Evolutionary conservation across 768 basidiomycete genomes (phyloP).

Genomic region (Boletellus ananas): DNA sequence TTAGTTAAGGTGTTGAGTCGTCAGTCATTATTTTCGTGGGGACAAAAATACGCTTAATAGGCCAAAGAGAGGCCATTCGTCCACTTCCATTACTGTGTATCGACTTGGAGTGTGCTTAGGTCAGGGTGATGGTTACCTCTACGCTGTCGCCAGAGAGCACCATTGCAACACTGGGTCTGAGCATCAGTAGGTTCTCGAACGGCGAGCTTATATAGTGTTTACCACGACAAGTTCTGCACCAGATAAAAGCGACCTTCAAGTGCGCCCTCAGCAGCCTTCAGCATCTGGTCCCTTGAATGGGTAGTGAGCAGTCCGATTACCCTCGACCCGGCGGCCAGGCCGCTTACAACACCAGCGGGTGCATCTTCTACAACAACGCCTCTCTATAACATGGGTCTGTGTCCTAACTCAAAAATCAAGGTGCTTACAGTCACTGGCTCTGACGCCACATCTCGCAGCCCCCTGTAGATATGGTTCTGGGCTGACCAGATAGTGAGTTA

Average conservation of each 20-base stretch:
- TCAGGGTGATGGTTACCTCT: conserved; percentile 27
- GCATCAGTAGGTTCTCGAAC: conserved; percentile 1
- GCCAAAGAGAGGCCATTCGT: too few relatives aligned
- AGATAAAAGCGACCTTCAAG: conserved; percentile 41
- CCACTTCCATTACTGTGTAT: not conserved
- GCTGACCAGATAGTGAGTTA: conserved; percentile 27
- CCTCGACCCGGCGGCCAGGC: conserved; percentile 76
- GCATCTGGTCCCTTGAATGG: conserved; percentile 66
- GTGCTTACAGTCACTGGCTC: conserved; percentile 36
- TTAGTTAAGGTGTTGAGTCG: conserved; percentile 8
- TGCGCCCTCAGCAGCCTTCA: conserved; percentile 52
- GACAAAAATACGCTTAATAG: too few relatives aligned
- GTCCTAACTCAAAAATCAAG: not conserved
- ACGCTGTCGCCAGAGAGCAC: conserved; percentile 34
- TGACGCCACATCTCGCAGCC: conserved; percentile 64
- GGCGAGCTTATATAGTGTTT: conserved; percentile 12
- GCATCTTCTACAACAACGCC: conserved; percentile 92
- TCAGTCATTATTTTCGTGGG: conserved; percentile 2
- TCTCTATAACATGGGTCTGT: conserved; percentile 23
- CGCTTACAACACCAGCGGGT: conserved; percentile 78
- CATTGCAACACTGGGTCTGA: conserved; percentile 24
- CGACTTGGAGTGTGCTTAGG: not conserved
- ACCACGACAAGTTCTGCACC: conserved; percentile 71
- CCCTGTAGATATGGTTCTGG: conserved; percentile 92
- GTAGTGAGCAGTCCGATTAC: conserved; percentile 83